phyloP scores from a whole-genome alignment of 768 basidiomycete species.

The Leucosporidium creatinivorum region DNA sequence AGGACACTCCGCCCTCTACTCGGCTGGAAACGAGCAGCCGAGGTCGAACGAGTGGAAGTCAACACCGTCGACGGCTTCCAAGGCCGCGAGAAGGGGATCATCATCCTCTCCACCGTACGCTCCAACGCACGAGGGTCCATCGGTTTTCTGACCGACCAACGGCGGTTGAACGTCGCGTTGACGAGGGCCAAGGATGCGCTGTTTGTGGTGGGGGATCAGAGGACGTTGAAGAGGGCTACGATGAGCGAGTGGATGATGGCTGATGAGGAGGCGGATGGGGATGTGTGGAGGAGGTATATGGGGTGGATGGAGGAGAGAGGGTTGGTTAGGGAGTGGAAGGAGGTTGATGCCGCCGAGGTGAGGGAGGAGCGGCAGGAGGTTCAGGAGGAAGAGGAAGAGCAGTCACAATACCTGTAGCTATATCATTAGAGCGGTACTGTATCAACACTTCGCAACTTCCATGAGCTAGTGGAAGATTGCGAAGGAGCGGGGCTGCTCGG shows the following conservation, averaged over 20 bases:
- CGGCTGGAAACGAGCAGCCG: constrained; percentile 59
- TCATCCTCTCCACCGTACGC: constrained; percentile 83
- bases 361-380: no score
- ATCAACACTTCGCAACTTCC: no score
- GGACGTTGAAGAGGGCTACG: constrained; percentile 23
- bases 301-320: constrained; percentile 19
- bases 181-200: constrained; percentile 81
- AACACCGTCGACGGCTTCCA: constrained; percentile 94
- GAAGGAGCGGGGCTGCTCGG: no score
- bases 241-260: constrained; percentile 7
- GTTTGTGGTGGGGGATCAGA: constrained; percentile 61
- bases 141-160: constrained; percentile 79
- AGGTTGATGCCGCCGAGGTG: not conserved
- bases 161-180: constrained; percentile 81
- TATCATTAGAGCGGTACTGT: no score
- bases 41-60: constrained; percentile 76
- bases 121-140: constrained; percentile 70
- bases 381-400: no score
- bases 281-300: constrained; percentile 22
- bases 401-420: no score
- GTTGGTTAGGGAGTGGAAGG: constrained; percentile 7
- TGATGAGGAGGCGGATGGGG: constrained; percentile 23
- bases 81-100: constrained; percentile 84
- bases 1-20: constrained; percentile 56
- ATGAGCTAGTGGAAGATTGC: no score